Base-by-base conservation (phyloP, 75 land plant species). In the Selaginella moellendorffii region DNA sequence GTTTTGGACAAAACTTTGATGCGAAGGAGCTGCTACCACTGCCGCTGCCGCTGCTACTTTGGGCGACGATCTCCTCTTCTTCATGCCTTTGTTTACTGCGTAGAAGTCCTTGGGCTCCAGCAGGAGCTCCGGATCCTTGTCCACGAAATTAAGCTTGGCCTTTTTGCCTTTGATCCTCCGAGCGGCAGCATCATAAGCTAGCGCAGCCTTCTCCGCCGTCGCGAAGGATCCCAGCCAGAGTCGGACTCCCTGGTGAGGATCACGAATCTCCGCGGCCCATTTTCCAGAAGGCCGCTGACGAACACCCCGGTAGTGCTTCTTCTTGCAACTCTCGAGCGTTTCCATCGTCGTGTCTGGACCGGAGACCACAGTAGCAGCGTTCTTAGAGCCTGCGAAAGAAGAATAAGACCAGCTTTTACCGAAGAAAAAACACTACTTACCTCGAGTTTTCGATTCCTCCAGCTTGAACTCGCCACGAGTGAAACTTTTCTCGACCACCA, bases 161-260 rank as follows among this genome's bases (percentile, higher is more conserved):
- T 36, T 36, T 14, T 36, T 36, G 10, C 46, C 46, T 14, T 36
- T 36, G 46, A 36, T 36, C 46, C 46, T 36, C 46, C 46, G 5
- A 14, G 46, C 46, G 10, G 46, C 46, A 5, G 46, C 46, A 36
- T 36, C 46, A 14, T 36, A 36, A 5, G 46, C 46, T 14, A 36
- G 46, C 46, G 46, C 46, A 5, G 46, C 46, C 46, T 36, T 36
- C 46, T 36, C 46, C 46, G 46, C 46, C 46, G 46, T 36, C 46
- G 5, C 46, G 14, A 36, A 36, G 10, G 46, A 36, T 5, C 46
- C 46, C 46, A 36, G 14, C 46, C 46, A 36, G 10, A 36, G 46
- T 14, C 46, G 5, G 10, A 36, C 46, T 14, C 46, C 46, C 46
- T 36, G 46, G 46, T 36, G 46, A 36, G 46, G 46, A 36, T 36